Percentiles rank a stretch among this genome's conserved stretches.
Evolutionary conservation across 1,284 basidiomycete genomes (phyloP).

Genomic region (Puccinia novopanici): DNA sequence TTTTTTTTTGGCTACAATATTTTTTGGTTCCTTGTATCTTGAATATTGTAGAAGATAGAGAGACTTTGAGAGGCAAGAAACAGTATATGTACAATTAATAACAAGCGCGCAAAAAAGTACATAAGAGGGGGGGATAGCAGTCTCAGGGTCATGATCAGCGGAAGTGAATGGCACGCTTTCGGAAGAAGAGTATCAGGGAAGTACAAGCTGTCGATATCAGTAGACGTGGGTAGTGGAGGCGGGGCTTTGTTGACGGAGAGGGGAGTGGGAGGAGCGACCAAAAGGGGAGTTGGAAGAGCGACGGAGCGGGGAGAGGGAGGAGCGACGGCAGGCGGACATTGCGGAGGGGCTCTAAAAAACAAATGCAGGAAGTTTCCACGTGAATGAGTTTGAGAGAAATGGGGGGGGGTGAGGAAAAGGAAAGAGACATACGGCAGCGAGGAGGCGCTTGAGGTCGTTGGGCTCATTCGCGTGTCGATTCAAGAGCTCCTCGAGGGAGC

Average conservation of each 20-base stretch:
- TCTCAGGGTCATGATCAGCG: too few species aligned
- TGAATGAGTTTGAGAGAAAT: neutral
- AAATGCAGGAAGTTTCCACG: neutral
- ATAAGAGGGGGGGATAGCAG: too few species aligned
- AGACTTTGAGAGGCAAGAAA: too few species aligned
- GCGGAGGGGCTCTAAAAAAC: neutral
- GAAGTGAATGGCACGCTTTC: too few species aligned
- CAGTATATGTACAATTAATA: too few species aligned
- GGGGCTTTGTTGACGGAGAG: neutral
- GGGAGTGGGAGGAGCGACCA: neutral
- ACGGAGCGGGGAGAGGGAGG: neutral
- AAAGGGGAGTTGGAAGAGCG: too few species aligned
- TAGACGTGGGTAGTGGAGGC: neutral
- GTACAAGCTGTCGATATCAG: neutral
- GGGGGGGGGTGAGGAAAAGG: neutral
- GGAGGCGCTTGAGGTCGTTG: neutral
- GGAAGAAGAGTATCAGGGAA: neutral
- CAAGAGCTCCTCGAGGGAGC: neutral
- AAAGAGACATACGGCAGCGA: neutral
- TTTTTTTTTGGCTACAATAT: too few species aligned
- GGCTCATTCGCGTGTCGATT: neutral
- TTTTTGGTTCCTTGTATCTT: too few species aligned
- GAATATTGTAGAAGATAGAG: too few species aligned
- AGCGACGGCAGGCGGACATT: neutral
- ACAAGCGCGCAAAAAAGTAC: too few species aligned